Evolutionary conservation across 768 basidiomycete genomes (phyloP).

Genomic region (Macrolepiota dolichaula): DNA sequence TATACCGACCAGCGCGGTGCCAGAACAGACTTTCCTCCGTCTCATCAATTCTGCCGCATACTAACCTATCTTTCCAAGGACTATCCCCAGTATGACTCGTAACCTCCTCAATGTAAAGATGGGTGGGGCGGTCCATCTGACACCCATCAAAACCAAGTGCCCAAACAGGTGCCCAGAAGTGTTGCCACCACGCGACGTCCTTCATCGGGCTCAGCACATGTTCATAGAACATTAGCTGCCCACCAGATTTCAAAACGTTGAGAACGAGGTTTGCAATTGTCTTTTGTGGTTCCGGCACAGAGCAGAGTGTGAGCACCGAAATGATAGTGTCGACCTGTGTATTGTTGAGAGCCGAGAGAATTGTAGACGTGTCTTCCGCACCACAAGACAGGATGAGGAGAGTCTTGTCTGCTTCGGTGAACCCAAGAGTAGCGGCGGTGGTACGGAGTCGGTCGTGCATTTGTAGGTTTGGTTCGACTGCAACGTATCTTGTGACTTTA

Average conservation of each 20-base stretch:
- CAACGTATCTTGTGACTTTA: conserved; percentile 61
- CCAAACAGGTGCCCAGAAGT: conserved; percentile 74
- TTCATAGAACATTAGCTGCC: conserved; percentile 65
- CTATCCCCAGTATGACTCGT: conserved; percentile 25
- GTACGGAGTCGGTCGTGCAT: conserved; percentile 60
- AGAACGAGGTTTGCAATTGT: conserved; percentile 43
- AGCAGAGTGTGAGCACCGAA: conserved; percentile 65
- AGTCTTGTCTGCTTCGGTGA: conserved; percentile 45
- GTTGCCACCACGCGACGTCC: conserved; percentile 71
- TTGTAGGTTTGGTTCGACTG: conserved; percentile 63
- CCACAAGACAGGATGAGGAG: conserved; percentile 60
- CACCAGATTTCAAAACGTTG: conserved; percentile 60
- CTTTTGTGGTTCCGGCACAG: conserved; percentile 51
- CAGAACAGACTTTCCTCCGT: conserved; percentile 56
- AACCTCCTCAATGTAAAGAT: conserved; percentile 41
- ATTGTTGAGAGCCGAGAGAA: conserved; percentile 34
- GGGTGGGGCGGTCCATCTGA: conserved; percentile 53
- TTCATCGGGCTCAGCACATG: conserved; percentile 54
- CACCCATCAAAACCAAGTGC: conserved; percentile 58
- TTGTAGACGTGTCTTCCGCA: conserved; percentile 52
- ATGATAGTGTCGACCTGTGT: conserved; percentile 55
- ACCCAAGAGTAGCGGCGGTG: conserved; percentile 48
- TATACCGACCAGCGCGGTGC: conserved; percentile 55
- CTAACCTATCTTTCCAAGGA: conserved; percentile 44
- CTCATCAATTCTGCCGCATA: conserved; percentile 51